Base-by-base conservation (phyloP, 2,329 filamentous ascomycete species). In the Penicillium sp. region DNA sequence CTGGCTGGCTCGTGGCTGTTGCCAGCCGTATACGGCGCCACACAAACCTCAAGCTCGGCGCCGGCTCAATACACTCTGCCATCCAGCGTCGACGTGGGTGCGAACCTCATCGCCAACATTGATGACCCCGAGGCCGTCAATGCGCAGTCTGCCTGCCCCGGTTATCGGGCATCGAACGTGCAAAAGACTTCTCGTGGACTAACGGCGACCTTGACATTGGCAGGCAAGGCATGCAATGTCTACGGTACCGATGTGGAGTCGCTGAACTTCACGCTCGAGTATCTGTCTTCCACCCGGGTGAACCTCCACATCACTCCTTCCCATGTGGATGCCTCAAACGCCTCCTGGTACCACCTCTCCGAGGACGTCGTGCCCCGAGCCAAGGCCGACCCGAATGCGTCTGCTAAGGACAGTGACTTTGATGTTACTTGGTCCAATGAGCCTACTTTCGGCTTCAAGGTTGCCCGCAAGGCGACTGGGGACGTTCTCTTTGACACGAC, bases 161-260 rank as follows among this genome's bases (percentile, higher is more conserved):
- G 85, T 0, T 87, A 87, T 69, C 83, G 72, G 54, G 84, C 83
- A 2, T 81, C 78, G 2, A 74, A 81, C 60, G 76, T 87, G 11
- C 65, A 78, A 43, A 72, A 79, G 24, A 79, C 75, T 13, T 65
- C 73, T 4, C 69, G 73, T 59, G 84, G 84, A 3, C 76, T 87
- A 53, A 81, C 77, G 2, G 85, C 84, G 7, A 79, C 75, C 4
- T 68, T 87, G 65, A 76, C 67, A 0, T 70, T 87, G 54, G 83
- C 83, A 39, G 85, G 84, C 3, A 64, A 77, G 22, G 71, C 83
- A 33, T 87, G 91, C 78, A 89, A 94, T 73, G 84, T 86, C 22
- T 96, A 94, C 63, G 91, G 92, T 0, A 88, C 82, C 7, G 92
- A 96, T 70, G 78, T 96, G 31, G 81, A 87, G 24, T 78, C 82